phyloP scores from a whole-genome alignment of 2,329 filamentous ascomycete species.

The Colletotrichum tofieldiae region DNA sequence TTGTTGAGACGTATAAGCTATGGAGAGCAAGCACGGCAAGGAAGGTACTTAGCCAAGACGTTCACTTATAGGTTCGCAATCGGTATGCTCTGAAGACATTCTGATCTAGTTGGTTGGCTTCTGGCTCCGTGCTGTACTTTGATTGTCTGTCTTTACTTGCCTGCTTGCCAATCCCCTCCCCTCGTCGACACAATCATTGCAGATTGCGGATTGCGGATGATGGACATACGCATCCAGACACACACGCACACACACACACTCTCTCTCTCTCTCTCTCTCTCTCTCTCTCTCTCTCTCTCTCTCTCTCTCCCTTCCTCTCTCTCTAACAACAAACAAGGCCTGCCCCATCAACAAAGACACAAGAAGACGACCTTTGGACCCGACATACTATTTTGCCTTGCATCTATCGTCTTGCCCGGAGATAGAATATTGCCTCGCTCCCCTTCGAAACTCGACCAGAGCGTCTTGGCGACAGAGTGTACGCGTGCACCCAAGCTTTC shows the following conservation, averaged over 20 bases:
- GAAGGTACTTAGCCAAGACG: not conserved
- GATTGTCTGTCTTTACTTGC: not conserved
- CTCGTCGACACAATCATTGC: not conserved
- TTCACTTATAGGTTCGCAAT: not conserved
- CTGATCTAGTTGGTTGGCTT: not conserved
- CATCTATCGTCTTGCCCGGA: not conserved
- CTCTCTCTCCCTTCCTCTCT: not conserved
- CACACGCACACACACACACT: not conserved
- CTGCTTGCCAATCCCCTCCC: not conserved
- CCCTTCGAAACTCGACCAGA: not conserved
- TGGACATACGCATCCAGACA: not conserved
- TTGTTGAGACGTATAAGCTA: not conserved
- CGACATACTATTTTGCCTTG: not conserved
- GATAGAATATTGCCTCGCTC: not conserved
- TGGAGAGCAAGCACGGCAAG: not conserved
- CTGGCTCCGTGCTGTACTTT: not conserved
- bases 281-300: not conserved
- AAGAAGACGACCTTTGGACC: not conserved
- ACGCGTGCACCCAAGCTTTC: not conserved
- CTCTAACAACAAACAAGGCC: not conserved
- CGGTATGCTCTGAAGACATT: not conserved
- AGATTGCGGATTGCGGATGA: not conserved
- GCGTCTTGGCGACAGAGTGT: not conserved
- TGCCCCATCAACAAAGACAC: not conserved
- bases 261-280: not conserved